Evolutionary conservation across 495 filamentous ascomycete species (phyloP).

Genomic region (Daldinia grandis): DNA sequence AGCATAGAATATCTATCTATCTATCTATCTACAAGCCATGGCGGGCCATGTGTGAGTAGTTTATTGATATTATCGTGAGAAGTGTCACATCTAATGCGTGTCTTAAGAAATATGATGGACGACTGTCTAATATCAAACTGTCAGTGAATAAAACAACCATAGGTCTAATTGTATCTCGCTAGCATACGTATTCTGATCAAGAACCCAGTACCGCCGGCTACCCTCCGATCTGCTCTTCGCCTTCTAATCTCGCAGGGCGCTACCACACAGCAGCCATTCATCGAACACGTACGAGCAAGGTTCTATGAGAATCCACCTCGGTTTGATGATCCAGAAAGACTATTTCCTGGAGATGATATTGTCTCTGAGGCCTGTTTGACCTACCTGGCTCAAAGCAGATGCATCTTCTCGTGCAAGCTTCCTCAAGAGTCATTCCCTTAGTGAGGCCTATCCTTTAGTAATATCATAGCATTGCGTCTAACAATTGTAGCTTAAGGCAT

Average conservation of each 20-base stretch:
- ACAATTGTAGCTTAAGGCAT: slow-evolving; percentile 21
- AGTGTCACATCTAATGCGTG: not conserved
- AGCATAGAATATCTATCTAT: too few species aligned
- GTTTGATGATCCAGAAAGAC: slow-evolving; percentile 6
- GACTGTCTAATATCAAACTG: slow-evolving; percentile 40
- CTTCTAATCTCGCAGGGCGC: slow-evolving; percentile 37
- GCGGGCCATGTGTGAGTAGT: slow-evolving; percentile 36
- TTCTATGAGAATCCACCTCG: slow-evolving; percentile 21
- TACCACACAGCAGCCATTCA: slow-evolving; percentile 35
- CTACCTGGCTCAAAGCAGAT: slow-evolving; percentile 36
- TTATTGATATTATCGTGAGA: not conserved
- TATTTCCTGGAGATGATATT: slow-evolving; percentile 26
- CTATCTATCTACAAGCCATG: slow-evolving; percentile 10
- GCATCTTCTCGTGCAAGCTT: slow-evolving; percentile 40
- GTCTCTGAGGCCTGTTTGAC: slow-evolving; percentile 16
- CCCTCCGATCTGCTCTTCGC: slow-evolving; percentile 37
- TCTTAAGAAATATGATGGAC: slow-evolving; percentile 40
- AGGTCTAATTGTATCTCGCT: not conserved
- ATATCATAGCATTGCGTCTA: not conserved
- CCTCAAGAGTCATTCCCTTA: slow-evolving; percentile 38
- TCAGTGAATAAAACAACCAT: slow-evolving; percentile 4
- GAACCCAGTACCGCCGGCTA: slow-evolving; percentile 26
- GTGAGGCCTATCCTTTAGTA: not conserved
- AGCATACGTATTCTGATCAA: slow-evolving; percentile 10
- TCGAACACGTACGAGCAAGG: slow-evolving; percentile 29